Base-by-base conservation (phyloP, 805 yeast genomes). In the Jamesozyma lodderae region DNA sequence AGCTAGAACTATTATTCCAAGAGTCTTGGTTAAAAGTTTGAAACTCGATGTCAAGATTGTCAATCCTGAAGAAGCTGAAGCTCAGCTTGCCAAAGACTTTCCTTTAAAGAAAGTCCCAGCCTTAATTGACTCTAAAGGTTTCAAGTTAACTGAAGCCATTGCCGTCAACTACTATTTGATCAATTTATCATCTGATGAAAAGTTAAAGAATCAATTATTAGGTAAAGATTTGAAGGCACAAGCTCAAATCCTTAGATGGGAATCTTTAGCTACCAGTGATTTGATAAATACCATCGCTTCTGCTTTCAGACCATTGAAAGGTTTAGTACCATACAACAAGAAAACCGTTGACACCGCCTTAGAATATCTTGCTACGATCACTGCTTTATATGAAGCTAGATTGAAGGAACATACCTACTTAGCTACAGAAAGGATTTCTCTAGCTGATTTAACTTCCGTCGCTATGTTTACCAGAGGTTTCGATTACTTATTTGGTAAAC, bases 321-420 rank as follows among this genome's bases (percentile, higher is more conserved):
- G 95, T 53, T 63, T 57, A 37, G 59, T 47, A 38, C 88, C 94
- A 47, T 85, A 75, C 79, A 79, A 82, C 81, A 81, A 82, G 75
- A 80, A 78, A 40, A 55, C 45, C 35, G 73, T 74, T 44, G 80
- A 77, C 41, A 69, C 65, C 27, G 66, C 66, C 32, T 39, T 40
- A 18, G 72, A 53, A 17, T 47, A 55, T 41, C 54, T 70, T 47
- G 70, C 67, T 31, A 53, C 52, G 34, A 57, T 67, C 39, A 59
- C 67, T 45, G 52, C 58, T 23, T 46, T 72, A 37, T 66, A 70
- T 44, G 92, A 81, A 68, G 59, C 60, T 29, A 72, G 77, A 68
- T 69, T 78, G 52, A 59, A 68, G 45, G 68, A 70, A 50, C 66
- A 69, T 73, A 78, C 86, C 38, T 83, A 67, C 65, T 70, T 81